Conservation (phyloP, 352 stramenopile genomes). For the Globisporangium abappressorium region DNA sequence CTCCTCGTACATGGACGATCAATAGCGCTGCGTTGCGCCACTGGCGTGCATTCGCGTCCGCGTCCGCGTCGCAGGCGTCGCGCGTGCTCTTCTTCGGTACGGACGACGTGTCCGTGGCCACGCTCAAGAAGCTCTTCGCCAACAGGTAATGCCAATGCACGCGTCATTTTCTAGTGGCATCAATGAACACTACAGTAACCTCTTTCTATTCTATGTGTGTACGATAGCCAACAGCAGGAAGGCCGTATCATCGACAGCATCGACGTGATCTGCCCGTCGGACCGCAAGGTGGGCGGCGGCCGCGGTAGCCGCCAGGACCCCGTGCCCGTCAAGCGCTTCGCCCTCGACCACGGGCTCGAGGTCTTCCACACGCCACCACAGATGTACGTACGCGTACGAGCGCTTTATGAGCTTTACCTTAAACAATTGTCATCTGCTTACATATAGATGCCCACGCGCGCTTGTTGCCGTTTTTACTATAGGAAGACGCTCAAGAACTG, state of each 20-base stretch:
- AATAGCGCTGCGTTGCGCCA: not conserved
- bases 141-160: constrained; percentile 40
- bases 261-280: constrained; percentile 76
- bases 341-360: constrained; percentile 48
- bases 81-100: constrained; percentile 86
- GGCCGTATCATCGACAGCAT: constrained; percentile 48
- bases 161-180: not conserved
- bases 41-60: constrained; percentile 14
- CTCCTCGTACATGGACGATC: not conserved
- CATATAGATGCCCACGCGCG: not conserved
- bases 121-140: constrained; percentile 59
- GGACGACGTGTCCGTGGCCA: constrained; percentile 80
- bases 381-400: constrained; percentile 33
- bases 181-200: not conserved
- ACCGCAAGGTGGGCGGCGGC: constrained; percentile 61
- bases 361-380: constrained; percentile 66
- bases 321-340: constrained; percentile 77
- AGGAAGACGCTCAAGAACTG: constrained; percentile 82
- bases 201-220: constrained; percentile 4
- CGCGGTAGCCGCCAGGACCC: constrained; percentile 52
- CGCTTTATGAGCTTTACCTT: not conserved
- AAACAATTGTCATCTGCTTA: not conserved
- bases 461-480: not conserved
- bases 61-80: constrained; percentile 18
- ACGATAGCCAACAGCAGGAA: constrained; percentile 22